Evolutionary conservation across 345 rosid species (phyloP).

Genomic region (Balakata baccata): DNA sequence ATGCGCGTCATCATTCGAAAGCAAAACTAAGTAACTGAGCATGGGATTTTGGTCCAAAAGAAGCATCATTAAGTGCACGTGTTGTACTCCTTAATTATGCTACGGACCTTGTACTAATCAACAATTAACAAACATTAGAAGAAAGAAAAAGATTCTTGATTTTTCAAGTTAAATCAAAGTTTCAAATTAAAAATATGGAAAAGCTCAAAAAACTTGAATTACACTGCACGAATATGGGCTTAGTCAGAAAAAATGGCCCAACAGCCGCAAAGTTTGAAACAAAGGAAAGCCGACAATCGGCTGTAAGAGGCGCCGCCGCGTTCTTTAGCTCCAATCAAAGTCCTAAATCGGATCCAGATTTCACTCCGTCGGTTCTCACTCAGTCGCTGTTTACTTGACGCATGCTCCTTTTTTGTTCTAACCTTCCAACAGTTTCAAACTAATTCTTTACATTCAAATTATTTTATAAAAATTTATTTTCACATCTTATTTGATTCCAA

Average conservation of each 20-base stretch:
- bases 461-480: no score
- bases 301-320: conserved; percentile 2
- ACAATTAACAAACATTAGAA: not conserved
- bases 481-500: no score
- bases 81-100: not conserved
- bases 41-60: no score
- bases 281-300: conserved; percentile 9
- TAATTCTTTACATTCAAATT: no score
- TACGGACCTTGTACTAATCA: no score
- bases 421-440: no score
- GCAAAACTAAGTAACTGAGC: no score
- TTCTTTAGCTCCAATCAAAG: not conserved
- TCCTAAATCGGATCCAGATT: not conserved
- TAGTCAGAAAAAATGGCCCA: not conserved
- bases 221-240: conserved; percentile 6
- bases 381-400: no score
- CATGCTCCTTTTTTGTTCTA: no score
- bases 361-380: not conserved
- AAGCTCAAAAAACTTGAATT: not conserved
- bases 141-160: not conserved
- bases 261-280: conserved; percentile 33
- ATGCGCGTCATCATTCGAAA: no score
- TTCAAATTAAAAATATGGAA: not conserved
- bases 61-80: not conserved
- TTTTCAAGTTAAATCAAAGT: not conserved